Percentiles rank a stretch among this genome's conserved stretches.
Evolutionary conservation across 2,329 filamentous ascomycete species (phyloP).

Genomic region (Pestalotiopsis sp.): DNA sequence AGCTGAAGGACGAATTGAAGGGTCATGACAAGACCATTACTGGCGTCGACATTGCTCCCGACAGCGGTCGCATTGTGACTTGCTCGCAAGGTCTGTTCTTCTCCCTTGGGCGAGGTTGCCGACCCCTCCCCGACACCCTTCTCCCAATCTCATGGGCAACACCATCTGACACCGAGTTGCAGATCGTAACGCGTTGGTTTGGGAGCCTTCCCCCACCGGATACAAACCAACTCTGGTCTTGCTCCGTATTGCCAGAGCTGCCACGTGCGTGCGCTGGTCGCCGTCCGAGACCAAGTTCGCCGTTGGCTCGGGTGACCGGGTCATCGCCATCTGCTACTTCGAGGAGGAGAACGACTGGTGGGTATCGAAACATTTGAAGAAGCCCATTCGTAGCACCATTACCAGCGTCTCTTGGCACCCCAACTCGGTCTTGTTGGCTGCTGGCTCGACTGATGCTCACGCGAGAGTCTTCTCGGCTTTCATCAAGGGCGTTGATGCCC

Average conservation of each 20-base stretch:
- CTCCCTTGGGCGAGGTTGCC: not conserved
- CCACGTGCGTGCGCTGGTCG: slow-evolving; percentile 96
- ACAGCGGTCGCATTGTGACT: slow-evolving; percentile 90
- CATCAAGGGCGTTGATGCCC: slow-evolving; percentile 89
- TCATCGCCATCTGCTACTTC: slow-evolving; percentile 97
- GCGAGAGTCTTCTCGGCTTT: slow-evolving; percentile 93
- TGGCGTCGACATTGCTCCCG: slow-evolving; percentile 90
- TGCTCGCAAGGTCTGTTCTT: slow-evolving; percentile 82
- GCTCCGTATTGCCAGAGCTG: slow-evolving; percentile 93
- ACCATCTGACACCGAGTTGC: not conserved
- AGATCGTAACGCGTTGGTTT: slow-evolving; percentile 96
- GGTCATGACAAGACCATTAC: slow-evolving; percentile 98
- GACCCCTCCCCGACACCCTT: not conserved
- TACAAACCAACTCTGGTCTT: slow-evolving; percentile 98
- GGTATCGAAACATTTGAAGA: slow-evolving; percentile 99
- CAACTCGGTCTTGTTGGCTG: slow-evolving; percentile 91
- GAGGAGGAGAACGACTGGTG: slow-evolving; percentile 99
- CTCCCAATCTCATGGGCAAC: not conserved
- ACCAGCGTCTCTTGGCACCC: slow-evolving; percentile 96
- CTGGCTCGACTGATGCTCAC: slow-evolving; percentile 96
- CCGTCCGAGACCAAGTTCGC: slow-evolving; percentile 97
- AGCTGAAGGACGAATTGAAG: slow-evolving; percentile 87
- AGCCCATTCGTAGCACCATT: slow-evolving; percentile 96
- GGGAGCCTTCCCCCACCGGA: slow-evolving; percentile 88
- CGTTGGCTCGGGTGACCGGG: slow-evolving; percentile 90